Evolutionary conservation across 2,329 filamentous ascomycete genomes (phyloP).

Genomic region (Magnaporthiopsis rhizophila): DNA sequence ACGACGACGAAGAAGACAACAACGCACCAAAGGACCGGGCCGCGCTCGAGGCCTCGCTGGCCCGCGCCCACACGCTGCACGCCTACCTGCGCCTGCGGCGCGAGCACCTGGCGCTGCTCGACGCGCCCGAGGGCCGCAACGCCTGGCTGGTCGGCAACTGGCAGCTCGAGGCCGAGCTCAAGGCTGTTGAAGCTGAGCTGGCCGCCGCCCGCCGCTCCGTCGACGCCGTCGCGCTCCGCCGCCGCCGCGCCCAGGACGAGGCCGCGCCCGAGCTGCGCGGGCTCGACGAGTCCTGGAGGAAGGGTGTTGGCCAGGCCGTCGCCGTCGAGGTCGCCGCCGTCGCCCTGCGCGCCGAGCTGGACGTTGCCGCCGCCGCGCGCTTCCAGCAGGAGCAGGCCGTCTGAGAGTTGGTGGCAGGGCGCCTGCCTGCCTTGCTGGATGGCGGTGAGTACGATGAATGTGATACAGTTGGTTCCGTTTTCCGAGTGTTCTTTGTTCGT

Average conservation of each 20-base stretch:
- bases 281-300: constrained; percentile 68
- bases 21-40: constrained; percentile 11
- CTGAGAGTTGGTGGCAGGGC: neutral
- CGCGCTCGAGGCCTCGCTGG: constrained; percentile 55
- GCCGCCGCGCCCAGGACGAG: constrained; percentile 62
- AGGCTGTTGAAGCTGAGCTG: constrained; percentile 65
- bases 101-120: constrained; percentile 61
- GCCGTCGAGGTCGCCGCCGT: constrained; percentile 85
- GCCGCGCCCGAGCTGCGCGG: constrained; percentile 64
- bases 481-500: neutral
- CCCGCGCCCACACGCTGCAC: constrained; percentile 40
- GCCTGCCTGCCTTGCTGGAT: neutral
- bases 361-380: neutral
- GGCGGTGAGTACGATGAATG: neutral
- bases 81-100: constrained; percentile 45
- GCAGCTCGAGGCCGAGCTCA: constrained; percentile 65
- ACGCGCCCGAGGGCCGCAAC: constrained; percentile 70
- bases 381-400: neutral
- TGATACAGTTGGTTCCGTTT: neutral
- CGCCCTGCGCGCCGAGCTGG: constrained; percentile 39
- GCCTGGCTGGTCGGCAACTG: constrained; percentile 85
- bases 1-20: constrained; percentile 28
- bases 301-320: constrained; percentile 67
- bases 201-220: constrained; percentile 58
- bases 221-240: constrained; percentile 63